These are phyloP conservation scores for Cryptosporidium xiaoi DNA, from an alignment of 169 alveolate genomes.

Conservation along the genomic window DNA sequence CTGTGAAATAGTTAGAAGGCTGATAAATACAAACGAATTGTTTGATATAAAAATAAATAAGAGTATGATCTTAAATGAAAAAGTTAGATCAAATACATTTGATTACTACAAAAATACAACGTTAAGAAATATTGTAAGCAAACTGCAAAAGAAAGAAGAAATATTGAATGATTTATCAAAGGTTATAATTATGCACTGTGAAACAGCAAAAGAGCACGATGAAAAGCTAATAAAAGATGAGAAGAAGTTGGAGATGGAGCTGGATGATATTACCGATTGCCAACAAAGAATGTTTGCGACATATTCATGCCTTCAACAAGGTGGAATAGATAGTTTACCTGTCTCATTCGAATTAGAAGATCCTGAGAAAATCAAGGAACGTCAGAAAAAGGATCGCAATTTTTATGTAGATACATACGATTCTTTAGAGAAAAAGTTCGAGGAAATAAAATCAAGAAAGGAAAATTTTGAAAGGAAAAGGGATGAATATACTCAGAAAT, in stretches of 20 bases:
- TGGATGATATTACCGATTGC: constrained; percentile 68
- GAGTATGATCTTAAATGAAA: constrained; percentile 29
- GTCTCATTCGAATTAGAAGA: constrained; percentile 72
- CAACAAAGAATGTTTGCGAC: constrained; percentile 75
- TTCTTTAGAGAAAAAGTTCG: constrained; percentile 31
- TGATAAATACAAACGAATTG: constrained; percentile 6
- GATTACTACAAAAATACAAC: constrained; percentile 42
- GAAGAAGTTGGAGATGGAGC: constrained; percentile 41
- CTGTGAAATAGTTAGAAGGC: constrained; percentile 10
- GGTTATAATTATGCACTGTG: constrained; percentile 54
- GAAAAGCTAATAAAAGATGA: constrained; percentile 45
- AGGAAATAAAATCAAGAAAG: constrained; percentile 53
- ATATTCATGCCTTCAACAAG: constrained; percentile 68
- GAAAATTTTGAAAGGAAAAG: constrained; percentile 49
- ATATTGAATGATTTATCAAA: constrained; percentile 63
- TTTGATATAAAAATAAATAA: constrained; percentile 4
- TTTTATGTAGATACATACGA: constrained; percentile 46
- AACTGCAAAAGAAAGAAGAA: constrained; percentile 29
- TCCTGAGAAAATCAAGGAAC: constrained; percentile 51
- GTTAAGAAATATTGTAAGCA: constrained; percentile 9
- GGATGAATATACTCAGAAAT: constrained; percentile 55
- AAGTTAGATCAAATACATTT: constrained; percentile 7
- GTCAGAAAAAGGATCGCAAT: constrained; percentile 51
- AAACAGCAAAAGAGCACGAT: constrained; percentile 45
- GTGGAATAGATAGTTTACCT: constrained; percentile 73